Conservation (phyloP, 1,284 basidiomycete species). For the Phylloporus sp. region DNA sequence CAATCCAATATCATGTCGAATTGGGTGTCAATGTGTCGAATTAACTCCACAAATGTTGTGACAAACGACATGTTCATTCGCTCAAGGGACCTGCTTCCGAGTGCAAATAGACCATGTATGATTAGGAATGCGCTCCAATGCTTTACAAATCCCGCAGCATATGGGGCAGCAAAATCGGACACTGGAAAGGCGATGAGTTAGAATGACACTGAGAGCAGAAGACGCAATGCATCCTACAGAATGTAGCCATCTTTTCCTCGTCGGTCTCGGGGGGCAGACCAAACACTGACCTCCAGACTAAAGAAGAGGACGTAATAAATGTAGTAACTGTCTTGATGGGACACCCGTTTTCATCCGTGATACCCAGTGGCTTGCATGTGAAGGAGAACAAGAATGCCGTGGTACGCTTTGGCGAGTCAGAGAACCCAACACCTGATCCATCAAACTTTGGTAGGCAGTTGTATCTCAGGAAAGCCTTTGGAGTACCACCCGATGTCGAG, state of each 20-base stretch:
- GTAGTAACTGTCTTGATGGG: not conserved
- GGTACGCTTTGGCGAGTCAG: not conserved
- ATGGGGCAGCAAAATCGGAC: conserved; percentile 26
- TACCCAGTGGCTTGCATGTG: not conserved
- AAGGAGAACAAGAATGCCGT: not conserved
- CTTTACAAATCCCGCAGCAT: conserved; percentile 26
- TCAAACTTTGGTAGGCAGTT: not conserved
- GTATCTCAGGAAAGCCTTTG: conserved; percentile 22
- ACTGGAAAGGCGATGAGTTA: conserved; percentile 17
- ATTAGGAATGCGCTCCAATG: conserved; percentile 31
- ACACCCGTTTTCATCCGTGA: not conserved
- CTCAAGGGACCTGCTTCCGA: conserved; percentile 20
- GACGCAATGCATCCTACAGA: conserved; percentile 22
- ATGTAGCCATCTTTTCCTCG: conserved; percentile 8
- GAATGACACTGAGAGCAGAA: not conserved
- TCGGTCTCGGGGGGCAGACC: conserved; percentile 2
- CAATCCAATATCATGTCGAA: conserved; percentile 19
- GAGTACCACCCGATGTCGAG: conserved; percentile 18
- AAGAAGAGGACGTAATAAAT: too few relatives aligned
- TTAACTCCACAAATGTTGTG: conserved; percentile 12
- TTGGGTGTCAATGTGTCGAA: conserved; percentile 17
- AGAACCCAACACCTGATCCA: too few relatives aligned
- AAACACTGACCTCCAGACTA: not conserved
- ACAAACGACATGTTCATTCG: conserved; percentile 8
- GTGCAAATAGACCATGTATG: conserved; percentile 29